Percentiles rank a stretch among this genome's conserved stretches.
These are phyloP conservation scores for Candida quercuum DNA, from an alignment of 805 yeast genomes.

Conservation along the genomic window DNA sequence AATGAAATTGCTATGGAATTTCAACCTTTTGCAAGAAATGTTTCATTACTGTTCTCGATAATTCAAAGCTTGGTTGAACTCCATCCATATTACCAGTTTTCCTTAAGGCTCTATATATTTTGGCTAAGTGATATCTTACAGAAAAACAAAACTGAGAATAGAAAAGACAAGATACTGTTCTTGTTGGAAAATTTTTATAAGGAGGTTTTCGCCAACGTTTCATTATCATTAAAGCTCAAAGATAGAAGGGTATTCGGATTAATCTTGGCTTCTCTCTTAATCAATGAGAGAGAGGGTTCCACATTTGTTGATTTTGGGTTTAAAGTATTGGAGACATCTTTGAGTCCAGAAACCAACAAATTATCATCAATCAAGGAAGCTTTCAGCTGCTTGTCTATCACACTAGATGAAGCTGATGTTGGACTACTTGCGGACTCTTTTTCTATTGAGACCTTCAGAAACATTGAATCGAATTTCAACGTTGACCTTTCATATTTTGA, in stretches of 20 bases:
- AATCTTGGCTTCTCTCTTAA: conserved; percentile 29
- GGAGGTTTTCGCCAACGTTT: conserved; percentile 39
- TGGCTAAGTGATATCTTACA: conserved; percentile 29
- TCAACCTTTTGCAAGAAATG: conserved; percentile 48
- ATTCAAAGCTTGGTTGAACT: conserved; percentile 36
- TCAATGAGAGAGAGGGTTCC: conserved; percentile 16
- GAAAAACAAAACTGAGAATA: background rate
- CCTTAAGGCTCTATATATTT: conserved; percentile 38
- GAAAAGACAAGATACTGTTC: conserved; percentile 19
- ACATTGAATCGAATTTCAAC: background rate
- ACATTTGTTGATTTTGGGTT: conserved; percentile 10
- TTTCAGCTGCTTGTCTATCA: background rate
- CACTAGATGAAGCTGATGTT: background rate
- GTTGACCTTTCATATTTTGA: conserved; percentile 1
- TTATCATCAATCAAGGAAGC: conserved; percentile 5
- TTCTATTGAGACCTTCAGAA: background rate
- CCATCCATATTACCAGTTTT: conserved; percentile 55
- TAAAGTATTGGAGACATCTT: conserved; percentile 3
- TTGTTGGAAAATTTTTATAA: conserved; percentile 36
- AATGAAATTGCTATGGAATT: conserved; percentile 43
- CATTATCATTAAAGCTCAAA: conserved; percentile 37
- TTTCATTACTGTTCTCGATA: conserved; percentile 44
- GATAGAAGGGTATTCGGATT: conserved; percentile 29
- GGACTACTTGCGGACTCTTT: background rate
- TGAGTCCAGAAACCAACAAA: background rate